These are phyloP conservation scores for Colletotrichum sp. DNA, from an alignment of 2,329 filamentous ascomycete species.

Conservation along the genomic window DNA sequence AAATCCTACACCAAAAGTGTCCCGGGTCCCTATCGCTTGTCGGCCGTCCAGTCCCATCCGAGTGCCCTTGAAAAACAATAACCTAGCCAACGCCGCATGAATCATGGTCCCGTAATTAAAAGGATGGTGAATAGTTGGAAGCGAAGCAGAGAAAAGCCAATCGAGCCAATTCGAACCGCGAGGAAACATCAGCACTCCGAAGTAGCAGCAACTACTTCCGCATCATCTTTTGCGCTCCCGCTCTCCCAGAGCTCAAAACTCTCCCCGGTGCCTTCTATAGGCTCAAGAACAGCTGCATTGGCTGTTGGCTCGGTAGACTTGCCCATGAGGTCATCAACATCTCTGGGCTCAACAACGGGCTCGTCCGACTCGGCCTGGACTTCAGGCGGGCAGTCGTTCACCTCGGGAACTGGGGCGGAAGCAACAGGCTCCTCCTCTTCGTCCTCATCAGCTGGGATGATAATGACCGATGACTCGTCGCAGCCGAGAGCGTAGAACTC, in stretches of 20 bases:
- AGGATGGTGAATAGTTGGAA: constrained; percentile 21
- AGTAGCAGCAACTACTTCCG: constrained; percentile 31
- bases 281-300: constrained; percentile 54
- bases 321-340: constrained; percentile 42
- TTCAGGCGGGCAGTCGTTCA: constrained; percentile 31
- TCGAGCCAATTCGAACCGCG: background rate
- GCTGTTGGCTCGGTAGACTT: constrained; percentile 40
- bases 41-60: background rate
- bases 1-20: background rate
- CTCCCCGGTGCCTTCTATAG: constrained; percentile 64
- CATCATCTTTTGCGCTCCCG: constrained; percentile 66
- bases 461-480: constrained; percentile 64
- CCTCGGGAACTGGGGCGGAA: background rate
- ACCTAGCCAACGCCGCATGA: constrained; percentile 16
- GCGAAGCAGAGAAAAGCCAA: background rate
- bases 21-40: background rate
- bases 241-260: constrained; percentile 76
- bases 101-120: constrained; percentile 20
- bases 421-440: constrained; percentile 34
- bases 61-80: background rate
- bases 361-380: constrained; percentile 25
- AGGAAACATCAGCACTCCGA: constrained; percentile 28
- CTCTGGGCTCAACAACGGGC: constrained; percentile 23
- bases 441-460: constrained; percentile 67
- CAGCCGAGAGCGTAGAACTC: constrained; percentile 73